These are phyloP conservation scores for Aristolochia contorta DNA, from an alignment of 164 flowering plant genomes.

Conservation along the genomic window DNA sequence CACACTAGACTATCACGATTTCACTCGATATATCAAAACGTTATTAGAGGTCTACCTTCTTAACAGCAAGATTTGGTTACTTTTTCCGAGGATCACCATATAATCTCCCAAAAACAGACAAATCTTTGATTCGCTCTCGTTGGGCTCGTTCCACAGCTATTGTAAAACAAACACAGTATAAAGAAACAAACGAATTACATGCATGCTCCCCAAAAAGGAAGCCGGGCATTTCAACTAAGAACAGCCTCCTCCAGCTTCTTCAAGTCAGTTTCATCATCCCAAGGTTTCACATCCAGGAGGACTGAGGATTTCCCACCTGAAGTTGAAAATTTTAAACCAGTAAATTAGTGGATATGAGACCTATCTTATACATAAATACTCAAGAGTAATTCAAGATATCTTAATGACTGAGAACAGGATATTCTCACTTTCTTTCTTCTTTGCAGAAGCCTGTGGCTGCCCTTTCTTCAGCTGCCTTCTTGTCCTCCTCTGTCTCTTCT, in stretches of 20 bases:
- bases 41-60: no score
- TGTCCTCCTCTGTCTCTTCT: conserved; percentile 97
- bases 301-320: conserved; percentile 95
- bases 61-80: conserved; percentile 65
- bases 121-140: conserved; percentile 71
- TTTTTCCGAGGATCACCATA: conserved; percentile 56
- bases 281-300: conserved; percentile 93
- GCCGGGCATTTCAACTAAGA: conserved; percentile 71
- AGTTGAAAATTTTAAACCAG: background rate
- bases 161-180: conserved; percentile 7
- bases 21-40: no score
- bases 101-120: conserved; percentile 76
- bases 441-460: conserved; percentile 6
- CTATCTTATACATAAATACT: background rate
- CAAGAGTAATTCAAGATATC: background rate
- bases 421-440: no score
- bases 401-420: background rate
- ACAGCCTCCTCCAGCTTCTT: conserved; percentile 87
- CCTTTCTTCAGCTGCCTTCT: conserved; percentile 88
- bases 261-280: conserved; percentile 99
- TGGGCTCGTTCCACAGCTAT: conserved; percentile 59
- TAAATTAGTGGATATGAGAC: background rate
- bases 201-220: conserved; percentile 64
- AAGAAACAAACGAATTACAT: conserved; percentile 2
- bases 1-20: no score